phyloP scores from a whole-genome alignment of 2,329 filamentous ascomycete species.

The Exophiala sp. region DNA sequence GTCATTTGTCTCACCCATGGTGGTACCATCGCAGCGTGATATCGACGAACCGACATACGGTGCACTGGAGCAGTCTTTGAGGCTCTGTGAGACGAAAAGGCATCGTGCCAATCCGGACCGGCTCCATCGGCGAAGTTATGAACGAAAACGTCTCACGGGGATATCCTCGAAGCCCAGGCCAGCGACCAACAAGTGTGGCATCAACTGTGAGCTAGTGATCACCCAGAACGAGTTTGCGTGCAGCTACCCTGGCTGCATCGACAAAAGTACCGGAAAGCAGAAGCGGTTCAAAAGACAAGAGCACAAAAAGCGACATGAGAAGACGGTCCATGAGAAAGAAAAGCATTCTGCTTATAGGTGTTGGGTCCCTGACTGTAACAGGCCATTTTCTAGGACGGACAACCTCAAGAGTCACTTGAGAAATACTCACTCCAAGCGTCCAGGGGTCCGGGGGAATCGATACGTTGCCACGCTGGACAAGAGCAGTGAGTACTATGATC shows the following conservation, averaged over 20 bases:
- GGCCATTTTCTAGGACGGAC: slow-evolving; percentile 41
- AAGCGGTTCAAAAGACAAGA: slow-evolving; percentile 46
- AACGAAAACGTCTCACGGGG: slow-evolving; percentile 16
- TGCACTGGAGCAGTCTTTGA: slow-evolving; percentile 9
- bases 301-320: slow-evolving; percentile 46
- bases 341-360: slow-evolving; percentile 35
- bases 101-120: slow-evolving; percentile 14
- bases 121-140: slow-evolving; percentile 17
- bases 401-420: slow-evolving; percentile 44
- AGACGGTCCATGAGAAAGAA: slow-evolving; percentile 41
- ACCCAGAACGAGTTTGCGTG: slow-evolving; percentile 32
- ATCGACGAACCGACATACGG: slow-evolving; percentile 19
- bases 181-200: slow-evolving; percentile 18
- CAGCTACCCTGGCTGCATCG: slow-evolving; percentile 36
- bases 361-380: slow-evolving; percentile 39
- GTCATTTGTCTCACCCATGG: slow-evolving; percentile 16
- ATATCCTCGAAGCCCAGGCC: slow-evolving; percentile 16
- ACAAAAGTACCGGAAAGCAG: slow-evolving; percentile 39
- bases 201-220: slow-evolving; percentile 26
- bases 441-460: slow-evolving; percentile 38
- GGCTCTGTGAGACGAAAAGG: slow-evolving; percentile 5
- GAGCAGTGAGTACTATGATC: slow-evolving; percentile 39
- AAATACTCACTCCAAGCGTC: slow-evolving; percentile 43
- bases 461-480: slow-evolving; percentile 44
- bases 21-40: slow-evolving; percentile 25